Percentiles rank a stretch among this genome's conserved stretches.
These are phyloP conservation scores for Phycomyces nitens DNA, from an alignment of 192 early-diverging fungal genomes.

Conservation along the genomic window DNA sequence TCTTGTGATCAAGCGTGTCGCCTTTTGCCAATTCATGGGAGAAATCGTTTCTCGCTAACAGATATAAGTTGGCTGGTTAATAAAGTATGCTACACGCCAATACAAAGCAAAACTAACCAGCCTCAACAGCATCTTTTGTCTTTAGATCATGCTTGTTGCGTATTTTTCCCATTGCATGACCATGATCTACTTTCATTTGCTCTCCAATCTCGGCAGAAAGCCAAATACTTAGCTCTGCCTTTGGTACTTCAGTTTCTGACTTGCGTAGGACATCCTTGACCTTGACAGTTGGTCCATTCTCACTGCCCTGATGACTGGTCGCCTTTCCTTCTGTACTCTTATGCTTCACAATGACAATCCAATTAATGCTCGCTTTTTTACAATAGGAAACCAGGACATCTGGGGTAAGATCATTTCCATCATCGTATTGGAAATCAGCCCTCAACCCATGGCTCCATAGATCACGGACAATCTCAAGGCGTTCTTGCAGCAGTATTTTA, in stretches of 20 bases:
- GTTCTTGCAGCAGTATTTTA: conserved; percentile 63
- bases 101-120: conserved; percentile 12
- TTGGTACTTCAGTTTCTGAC: conserved; percentile 65
- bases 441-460: conserved; percentile 75
- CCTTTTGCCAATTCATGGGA: conserved; percentile 37
- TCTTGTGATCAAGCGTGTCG: conserved; percentile 31
- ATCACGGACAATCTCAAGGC: conserved; percentile 73
- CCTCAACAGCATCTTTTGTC: conserved; percentile 22
- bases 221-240: conserved; percentile 53
- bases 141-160: conserved; percentile 36
- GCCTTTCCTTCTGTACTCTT: conserved; percentile 39
- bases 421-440: conserved; percentile 79
- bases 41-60: conserved; percentile 30
- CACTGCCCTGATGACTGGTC: conserved; percentile 22
- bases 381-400: conserved; percentile 61
- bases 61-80: too few species aligned
- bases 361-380: conserved; percentile 68
- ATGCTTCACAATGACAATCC: conserved; percentile 74
- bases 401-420: conserved; percentile 58
- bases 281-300: conserved; percentile 48
- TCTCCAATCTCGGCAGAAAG: conserved; percentile 64
- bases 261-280: conserved; percentile 71
- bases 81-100: too few species aligned
- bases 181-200: conserved; percentile 57
- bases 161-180: conserved; percentile 40